These are phyloP conservation scores for Sphagnum contortum DNA, from an alignment of 225 moss, liverwort and hornwort genomes.

Conservation along the genomic window DNA sequence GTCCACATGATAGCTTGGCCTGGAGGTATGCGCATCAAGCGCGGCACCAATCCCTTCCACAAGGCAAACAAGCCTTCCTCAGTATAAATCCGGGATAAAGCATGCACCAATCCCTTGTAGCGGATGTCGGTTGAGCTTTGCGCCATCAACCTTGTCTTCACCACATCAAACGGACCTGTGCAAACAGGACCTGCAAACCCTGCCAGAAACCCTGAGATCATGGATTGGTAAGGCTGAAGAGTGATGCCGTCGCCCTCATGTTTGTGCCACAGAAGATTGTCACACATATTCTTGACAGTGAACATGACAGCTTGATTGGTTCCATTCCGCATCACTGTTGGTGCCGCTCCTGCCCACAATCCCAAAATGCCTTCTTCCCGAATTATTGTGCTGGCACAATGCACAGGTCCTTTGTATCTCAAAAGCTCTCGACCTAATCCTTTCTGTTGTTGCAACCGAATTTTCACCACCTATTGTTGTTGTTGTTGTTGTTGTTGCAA, in stretches of 20 bases:
- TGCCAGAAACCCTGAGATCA: constrained; percentile 88
- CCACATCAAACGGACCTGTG: constrained; percentile 97
- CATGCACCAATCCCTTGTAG: constrained; percentile 73
- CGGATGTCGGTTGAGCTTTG: constrained; percentile 44
- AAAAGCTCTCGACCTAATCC: constrained; percentile 64
- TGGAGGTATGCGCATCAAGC: constrained; percentile 94
- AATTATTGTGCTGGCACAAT: constrained; percentile 71
- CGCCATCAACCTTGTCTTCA: constrained; percentile 96
- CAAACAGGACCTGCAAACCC: constrained; percentile 81
- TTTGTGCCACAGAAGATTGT: constrained; percentile 66
- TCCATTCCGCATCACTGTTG: constrained; percentile 84
- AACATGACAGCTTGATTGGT: constrained; percentile 98
- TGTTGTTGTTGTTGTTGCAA: too few species aligned
- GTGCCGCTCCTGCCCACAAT: constrained; percentile 85
- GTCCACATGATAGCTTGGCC: constrained; percentile 99
- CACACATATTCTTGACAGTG: constrained; percentile 58
- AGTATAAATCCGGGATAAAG: constrained; percentile 58
- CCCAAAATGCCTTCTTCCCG: constrained; percentile 76
- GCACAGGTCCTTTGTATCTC: constrained; percentile 73
- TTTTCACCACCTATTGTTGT: constrained; percentile 72
- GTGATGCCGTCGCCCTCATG: constrained; percentile 76
- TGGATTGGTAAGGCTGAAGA: constrained; percentile 90
- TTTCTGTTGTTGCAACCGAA: constrained; percentile 83
- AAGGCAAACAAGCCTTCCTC: constrained; percentile 77
- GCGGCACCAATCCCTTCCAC: constrained; percentile 92